Percentiles rank a stretch among this genome's conserved stretches.
Evolutionary conservation across 2,329 filamentous ascomycete genomes (phyloP).

Genomic region (Phaeoacremonium minimum): DNA sequence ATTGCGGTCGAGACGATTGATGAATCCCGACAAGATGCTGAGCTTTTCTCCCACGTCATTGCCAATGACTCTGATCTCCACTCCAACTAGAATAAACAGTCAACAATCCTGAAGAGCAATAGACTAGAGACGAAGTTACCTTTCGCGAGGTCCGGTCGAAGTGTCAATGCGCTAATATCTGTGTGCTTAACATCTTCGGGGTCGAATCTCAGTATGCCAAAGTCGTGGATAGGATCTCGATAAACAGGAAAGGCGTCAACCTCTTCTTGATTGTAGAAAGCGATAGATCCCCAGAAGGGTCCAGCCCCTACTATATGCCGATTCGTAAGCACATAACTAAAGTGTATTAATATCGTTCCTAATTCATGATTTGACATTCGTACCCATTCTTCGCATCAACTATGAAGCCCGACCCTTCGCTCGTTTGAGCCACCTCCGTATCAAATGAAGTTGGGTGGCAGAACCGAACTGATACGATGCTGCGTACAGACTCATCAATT

Average conservation of each 20-base stretch:
- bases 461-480: background rate
- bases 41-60: slow-evolving; percentile 99
- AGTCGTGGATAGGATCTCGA: slow-evolving; percentile 96
- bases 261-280: slow-evolving; percentile 97
- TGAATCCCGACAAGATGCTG: slow-evolving; percentile 94
- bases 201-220: slow-evolving; percentile 93
- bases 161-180: slow-evolving; percentile 72
- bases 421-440: background rate
- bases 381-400: background rate
- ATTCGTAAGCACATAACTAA: slow-evolving; percentile 75
- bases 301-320: slow-evolving; percentile 92
- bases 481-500: background rate
- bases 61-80: slow-evolving; percentile 93
- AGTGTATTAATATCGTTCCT: background rate
- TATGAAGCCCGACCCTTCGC: background rate
- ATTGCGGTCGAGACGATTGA: slow-evolving; percentile 91
- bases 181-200: slow-evolving; percentile 96
- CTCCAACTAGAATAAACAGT: slow-evolving; percentile 56
- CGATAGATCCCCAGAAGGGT: slow-evolving; percentile 95
- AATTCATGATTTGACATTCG: background rate
- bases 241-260: slow-evolving; percentile 95
- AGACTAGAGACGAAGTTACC: slow-evolving; percentile 25
- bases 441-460: background rate
- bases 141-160: slow-evolving; percentile 81
- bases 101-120: no score